These are phyloP conservation scores for Xylaria sp. DNA, from an alignment of 2,329 filamentous ascomycete species.

Conservation along the genomic window DNA sequence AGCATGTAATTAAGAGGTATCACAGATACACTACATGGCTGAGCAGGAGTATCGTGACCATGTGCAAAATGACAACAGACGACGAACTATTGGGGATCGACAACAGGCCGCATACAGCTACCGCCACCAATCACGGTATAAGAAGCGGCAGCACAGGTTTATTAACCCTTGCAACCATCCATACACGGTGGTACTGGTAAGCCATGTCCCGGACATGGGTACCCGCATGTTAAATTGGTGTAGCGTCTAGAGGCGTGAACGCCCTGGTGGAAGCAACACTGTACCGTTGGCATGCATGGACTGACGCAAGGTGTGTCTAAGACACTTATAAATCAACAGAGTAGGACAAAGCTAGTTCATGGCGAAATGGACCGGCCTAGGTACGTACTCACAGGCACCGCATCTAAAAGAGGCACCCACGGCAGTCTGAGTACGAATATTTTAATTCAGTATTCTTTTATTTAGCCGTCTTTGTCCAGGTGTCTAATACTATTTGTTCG, in stretches of 20 bases:
- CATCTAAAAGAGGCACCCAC: conserved; percentile 21
- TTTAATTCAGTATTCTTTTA: neutral
- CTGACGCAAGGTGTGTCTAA: conserved; percentile 26
- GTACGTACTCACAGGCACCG: conserved; percentile 17
- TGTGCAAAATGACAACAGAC: neutral
- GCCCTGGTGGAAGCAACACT: conserved; percentile 11
- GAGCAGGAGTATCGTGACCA: conserved; percentile 9
- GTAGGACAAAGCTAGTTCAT: conserved; percentile 13
- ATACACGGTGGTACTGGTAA: conserved; percentile 4
- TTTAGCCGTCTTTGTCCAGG: neutral
- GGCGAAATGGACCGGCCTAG: conserved; percentile 12
- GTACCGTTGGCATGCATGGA: conserved; percentile 25
- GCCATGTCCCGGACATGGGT: conserved; percentile 1
- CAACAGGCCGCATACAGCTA: conserved; percentile 19
- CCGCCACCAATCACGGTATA: conserved; percentile 31
- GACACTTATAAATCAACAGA: conserved; percentile 18
- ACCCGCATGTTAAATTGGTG: conserved; percentile 27
- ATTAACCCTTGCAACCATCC: conserved; percentile 9
- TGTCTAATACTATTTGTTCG: neutral
- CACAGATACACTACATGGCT: conserved; percentile 6
- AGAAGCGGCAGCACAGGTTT: conserved; percentile 7
- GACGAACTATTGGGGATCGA: conserved; percentile 31
- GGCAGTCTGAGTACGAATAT: neutral
- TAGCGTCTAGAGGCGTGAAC: conserved; percentile 20
- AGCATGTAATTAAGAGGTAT: too few species aligned